Evolutionary conservation across 148 eudicot genomes (phyloP).

Genomic region (Camellia sinensis): DNA sequence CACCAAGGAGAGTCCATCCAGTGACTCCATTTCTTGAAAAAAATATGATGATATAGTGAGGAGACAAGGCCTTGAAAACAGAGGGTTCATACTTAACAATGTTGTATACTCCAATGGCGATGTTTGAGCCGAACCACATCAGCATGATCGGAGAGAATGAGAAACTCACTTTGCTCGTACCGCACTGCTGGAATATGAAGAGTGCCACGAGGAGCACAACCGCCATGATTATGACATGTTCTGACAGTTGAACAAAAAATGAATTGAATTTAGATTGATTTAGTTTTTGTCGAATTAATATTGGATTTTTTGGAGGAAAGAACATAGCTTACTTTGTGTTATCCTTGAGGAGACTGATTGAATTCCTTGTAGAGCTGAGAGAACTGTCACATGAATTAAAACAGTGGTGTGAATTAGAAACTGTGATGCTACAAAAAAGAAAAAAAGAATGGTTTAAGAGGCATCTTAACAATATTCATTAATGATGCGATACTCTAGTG

Average conservation of each 20-base stretch:
- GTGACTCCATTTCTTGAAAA: constrained; percentile 20
- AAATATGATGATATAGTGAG: constrained; percentile 28
- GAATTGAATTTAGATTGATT: too few species aligned
- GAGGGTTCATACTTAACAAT: constrained; percentile 26
- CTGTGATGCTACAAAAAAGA: too few species aligned
- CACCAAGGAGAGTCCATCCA: constrained; percentile 30
- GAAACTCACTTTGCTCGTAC: constrained; percentile 33
- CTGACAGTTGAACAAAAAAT: too few species aligned
- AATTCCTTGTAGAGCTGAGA: too few species aligned
- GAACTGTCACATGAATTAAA: too few species aligned
- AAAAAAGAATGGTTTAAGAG: not conserved
- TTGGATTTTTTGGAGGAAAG: not conserved
- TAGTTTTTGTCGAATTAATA: too few species aligned
- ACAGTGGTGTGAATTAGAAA: not conserved
- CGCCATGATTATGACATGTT: constrained; percentile 24
- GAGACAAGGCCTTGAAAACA: constrained; percentile 34
- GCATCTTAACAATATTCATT: too few species aligned
- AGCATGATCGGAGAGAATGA: constrained; percentile 36
- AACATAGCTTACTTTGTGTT: constrained; percentile 25
- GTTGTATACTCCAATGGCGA: constrained; percentile 26
- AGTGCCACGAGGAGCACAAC: constrained; percentile 24
- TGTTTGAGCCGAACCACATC: constrained; percentile 26
- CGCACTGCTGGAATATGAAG: constrained; percentile 28
- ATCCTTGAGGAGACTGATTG: constrained; percentile 27
- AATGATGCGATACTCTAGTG: too few species aligned